Evolutionary conservation across 2,329 filamentous ascomycete species (phyloP).

Genomic region (Penicillium sp.): DNA sequence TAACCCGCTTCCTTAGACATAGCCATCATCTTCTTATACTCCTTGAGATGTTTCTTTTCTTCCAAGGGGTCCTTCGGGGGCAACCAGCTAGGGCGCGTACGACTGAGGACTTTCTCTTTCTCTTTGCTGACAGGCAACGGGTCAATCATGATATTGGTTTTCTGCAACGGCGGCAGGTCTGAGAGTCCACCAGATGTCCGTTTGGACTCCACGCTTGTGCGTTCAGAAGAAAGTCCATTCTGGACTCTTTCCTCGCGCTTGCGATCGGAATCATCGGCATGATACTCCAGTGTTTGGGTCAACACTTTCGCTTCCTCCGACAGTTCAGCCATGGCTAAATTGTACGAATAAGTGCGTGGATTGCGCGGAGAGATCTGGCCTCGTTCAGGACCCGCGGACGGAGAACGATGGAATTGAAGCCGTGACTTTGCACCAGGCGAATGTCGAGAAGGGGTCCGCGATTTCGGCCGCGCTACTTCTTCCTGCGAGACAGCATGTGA

Average conservation of each 20-base stretch:
- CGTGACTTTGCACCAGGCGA: slow-evolving; percentile 25
- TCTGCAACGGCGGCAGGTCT: slow-evolving; percentile 58
- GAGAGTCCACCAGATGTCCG: slow-evolving; percentile 34
- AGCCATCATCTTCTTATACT: slow-evolving; percentile 65
- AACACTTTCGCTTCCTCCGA: slow-evolving; percentile 58
- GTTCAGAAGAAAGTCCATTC: slow-evolving; percentile 36
- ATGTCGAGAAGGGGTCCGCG: slow-evolving; percentile 17
- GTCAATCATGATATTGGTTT: slow-evolving; percentile 62
- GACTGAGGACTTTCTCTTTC: slow-evolving; percentile 62
- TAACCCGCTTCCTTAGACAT: slow-evolving; percentile 55
- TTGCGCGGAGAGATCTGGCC: slow-evolving; percentile 38
- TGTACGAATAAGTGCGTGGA: slow-evolving; percentile 56
- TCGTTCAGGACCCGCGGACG: slow-evolving; percentile 39
- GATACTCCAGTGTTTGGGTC: slow-evolving; percentile 57
- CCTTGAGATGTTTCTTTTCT: slow-evolving; percentile 79
- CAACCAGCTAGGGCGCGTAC: slow-evolving; percentile 64
- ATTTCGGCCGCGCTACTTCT: slow-evolving; percentile 15
- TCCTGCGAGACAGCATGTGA: slow-evolving; percentile 31
- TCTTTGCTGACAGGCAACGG: slow-evolving; percentile 64
- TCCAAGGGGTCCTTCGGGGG: slow-evolving; percentile 76
- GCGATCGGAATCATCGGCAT: slow-evolving; percentile 48
- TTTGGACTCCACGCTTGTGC: slow-evolving; percentile 37
- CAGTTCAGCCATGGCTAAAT: slow-evolving; percentile 53
- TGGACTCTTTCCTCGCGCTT: slow-evolving; percentile 46
- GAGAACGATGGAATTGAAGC: slow-evolving; percentile 24